A percentile compares a stretch with the other conserved stretches of the same genome.
Evolutionary conservation across 2,329 filamentous ascomycete species (phyloP).

Genomic region (Trichoderma sp.): DNA sequence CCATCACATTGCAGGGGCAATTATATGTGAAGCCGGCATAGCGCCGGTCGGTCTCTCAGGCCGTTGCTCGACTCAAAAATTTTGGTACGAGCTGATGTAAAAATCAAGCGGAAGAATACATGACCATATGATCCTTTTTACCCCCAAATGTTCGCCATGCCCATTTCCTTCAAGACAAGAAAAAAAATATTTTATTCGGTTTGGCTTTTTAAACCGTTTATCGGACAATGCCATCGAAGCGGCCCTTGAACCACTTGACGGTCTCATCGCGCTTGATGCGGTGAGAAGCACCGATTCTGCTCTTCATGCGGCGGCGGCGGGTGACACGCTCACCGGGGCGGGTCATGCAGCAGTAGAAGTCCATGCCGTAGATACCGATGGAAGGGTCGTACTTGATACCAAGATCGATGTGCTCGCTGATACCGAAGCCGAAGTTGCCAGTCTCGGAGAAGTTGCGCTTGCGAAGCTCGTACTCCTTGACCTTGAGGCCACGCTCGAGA

Average conservation of each 20-base stretch:
- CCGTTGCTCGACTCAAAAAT: slow-evolving; percentile 60
- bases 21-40: slow-evolving; percentile 61
- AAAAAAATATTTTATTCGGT: slow-evolving; percentile 28
- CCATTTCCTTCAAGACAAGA: slow-evolving; percentile 41
- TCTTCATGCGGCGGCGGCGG: slow-evolving; percentile 88
- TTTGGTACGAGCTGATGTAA: slow-evolving; percentile 54
- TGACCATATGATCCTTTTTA: slow-evolving; percentile 36
- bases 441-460: slow-evolving; percentile 99
- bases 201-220: slow-evolving; percentile 57
- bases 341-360: slow-evolving; percentile 99
- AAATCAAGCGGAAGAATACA: slow-evolving; percentile 47
- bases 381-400: slow-evolving; percentile 99
- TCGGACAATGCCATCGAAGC: slow-evolving; percentile 98
- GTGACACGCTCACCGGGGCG: slow-evolving; percentile 97
- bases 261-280: slow-evolving; percentile 94
- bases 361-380: slow-evolving; percentile 99
- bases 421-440: slow-evolving; percentile 99
- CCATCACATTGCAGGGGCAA: slow-evolving; percentile 42
- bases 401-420: slow-evolving; percentile 99
- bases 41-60: slow-evolving; percentile 73
- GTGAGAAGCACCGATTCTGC: slow-evolving; percentile 83
- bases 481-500: slow-evolving; percentile 99
- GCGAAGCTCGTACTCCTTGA: slow-evolving; percentile 99
- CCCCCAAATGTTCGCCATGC: slow-evolving; percentile 43
- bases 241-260: slow-evolving; percentile 88